phyloP scores from a whole-genome alignment of 208 protist genomes.

The Leishmania amazonensis region DNA sequence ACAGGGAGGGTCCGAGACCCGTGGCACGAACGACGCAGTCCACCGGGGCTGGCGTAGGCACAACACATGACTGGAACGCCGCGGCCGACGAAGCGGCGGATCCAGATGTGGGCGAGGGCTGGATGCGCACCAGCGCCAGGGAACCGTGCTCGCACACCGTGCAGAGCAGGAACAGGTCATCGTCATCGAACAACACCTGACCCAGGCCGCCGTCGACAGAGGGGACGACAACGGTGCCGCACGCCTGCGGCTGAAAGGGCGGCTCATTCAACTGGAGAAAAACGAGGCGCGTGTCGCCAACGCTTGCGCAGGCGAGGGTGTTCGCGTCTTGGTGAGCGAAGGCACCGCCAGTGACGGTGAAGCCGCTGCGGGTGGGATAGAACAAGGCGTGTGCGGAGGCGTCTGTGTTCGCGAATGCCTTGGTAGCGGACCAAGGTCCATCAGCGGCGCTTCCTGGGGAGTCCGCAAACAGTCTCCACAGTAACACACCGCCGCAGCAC shows the following conservation, averaged over 20 bases:
- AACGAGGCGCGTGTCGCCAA: conserved; percentile 44
- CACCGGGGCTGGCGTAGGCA: conserved; percentile 64
- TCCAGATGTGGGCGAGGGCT: conserved; percentile 3
- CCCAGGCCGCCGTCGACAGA: conserved; percentile 63
- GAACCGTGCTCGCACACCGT: conserved; percentile 43
- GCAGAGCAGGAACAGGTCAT: conserved; percentile 72
- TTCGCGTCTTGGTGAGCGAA: conserved; percentile 59
- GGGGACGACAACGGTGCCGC: conserved; percentile 27
- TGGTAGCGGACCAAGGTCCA: not conserved
- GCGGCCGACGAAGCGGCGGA: conserved; percentile 7
- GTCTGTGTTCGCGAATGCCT: not conserved
- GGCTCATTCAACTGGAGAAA: conserved; percentile 59
- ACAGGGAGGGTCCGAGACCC: conserved; percentile 66
- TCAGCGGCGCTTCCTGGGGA: not conserved
- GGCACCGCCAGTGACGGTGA: conserved; percentile 46
- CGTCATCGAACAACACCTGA: conserved; percentile 59
- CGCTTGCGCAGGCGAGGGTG: conserved; percentile 65
- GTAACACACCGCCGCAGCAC: conserved; percentile 70
- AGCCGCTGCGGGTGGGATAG: conserved; percentile 46
- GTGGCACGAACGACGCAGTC: conserved; percentile 42
- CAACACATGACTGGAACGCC: conserved; percentile 18
- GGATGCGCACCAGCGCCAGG: conserved; percentile 51
- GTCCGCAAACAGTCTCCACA: conserved; percentile 54
- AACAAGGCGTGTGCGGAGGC: conserved; percentile 57
- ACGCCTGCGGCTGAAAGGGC: conserved; percentile 24